These are phyloP conservation scores for Afroboletus lepidellus DNA, from an alignment of 1,284 basidiomycete species.

Conservation along the genomic window DNA sequence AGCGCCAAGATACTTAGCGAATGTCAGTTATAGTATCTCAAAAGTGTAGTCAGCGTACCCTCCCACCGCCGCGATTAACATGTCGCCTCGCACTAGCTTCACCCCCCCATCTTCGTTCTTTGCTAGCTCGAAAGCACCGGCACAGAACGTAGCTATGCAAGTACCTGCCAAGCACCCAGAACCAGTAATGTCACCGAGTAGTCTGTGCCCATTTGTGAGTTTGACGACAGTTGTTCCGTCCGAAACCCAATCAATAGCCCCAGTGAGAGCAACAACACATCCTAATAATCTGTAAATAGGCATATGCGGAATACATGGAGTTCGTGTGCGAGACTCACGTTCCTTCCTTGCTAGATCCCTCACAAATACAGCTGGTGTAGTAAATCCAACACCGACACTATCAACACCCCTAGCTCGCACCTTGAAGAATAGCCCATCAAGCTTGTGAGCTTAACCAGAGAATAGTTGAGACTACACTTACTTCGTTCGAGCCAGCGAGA, in stretches of 20 bases:
- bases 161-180: constrained; percentile 89
- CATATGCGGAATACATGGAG: not conserved
- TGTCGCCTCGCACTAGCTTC: constrained; percentile 64
- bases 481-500: constrained; percentile 74
- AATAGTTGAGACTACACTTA: constrained; percentile 25
- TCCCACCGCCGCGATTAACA: constrained; percentile 71
- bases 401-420: constrained; percentile 88
- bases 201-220: constrained; percentile 73
- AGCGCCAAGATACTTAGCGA: constrained; percentile 68
- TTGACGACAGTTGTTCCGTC: constrained; percentile 74
- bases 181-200: constrained; percentile 84
- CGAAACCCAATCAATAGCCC: constrained; percentile 82
- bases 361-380: constrained; percentile 74
- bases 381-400: constrained; percentile 74
- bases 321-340: constrained; percentile 45
- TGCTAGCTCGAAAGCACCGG: constrained; percentile 50
- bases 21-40: constrained; percentile 9
- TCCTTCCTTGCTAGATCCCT: constrained; percentile 71
- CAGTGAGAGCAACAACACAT: constrained; percentile 83
- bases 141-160: constrained; percentile 75
- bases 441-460: not conserved
- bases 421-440: constrained; percentile 22
- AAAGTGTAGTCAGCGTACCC: constrained; percentile 50
- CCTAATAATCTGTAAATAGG: constrained; percentile 42
- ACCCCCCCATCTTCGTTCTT: constrained; percentile 29